phyloP scores from a whole-genome alignment of 2,329 filamentous ascomycete species.

The Gnomoniopsis smithogilvyi region DNA sequence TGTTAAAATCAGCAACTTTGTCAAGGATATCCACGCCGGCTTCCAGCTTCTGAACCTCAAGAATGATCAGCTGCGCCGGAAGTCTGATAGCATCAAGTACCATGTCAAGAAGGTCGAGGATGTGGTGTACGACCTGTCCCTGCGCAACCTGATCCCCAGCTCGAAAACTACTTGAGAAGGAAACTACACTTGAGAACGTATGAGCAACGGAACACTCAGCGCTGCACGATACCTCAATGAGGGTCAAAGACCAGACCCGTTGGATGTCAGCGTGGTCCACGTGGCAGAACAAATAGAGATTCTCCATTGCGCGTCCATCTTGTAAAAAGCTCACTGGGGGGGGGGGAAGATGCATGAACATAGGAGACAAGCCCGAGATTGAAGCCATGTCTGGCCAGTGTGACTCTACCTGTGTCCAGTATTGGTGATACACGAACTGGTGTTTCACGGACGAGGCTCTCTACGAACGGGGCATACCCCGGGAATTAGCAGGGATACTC shows the following conservation, averaged over 20 bases:
- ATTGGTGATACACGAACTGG: too few species aligned
- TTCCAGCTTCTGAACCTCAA: constrained; percentile 98
- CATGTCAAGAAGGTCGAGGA: constrained; percentile 97
- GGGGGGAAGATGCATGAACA: not conserved
- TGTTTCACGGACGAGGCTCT: not conserved
- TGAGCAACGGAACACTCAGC: not conserved
- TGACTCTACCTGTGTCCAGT: too few species aligned
- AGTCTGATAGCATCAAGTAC: constrained; percentile 94
- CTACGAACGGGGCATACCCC: not conserved
- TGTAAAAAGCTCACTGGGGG: not conserved
- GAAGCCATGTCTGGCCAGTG: not conserved
- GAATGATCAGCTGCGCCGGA: constrained; percentile 85
- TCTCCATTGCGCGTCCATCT: not conserved
- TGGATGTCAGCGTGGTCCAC: not conserved
- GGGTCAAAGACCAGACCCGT: too few species aligned
- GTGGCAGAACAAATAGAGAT: not conserved
- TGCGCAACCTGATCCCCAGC: constrained; percentile 74
- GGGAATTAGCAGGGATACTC: not conserved
- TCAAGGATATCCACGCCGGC: constrained; percentile 92
- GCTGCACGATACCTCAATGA: too few species aligned
- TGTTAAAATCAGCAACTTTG: constrained; percentile 82
- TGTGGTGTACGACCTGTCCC: constrained; percentile 90
- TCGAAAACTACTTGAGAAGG: constrained; percentile 1
- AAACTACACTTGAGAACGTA: not conserved
- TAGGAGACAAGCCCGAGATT: not conserved